Evolutionary conservation across 345 rosid species (phyloP), one percentile per base, ranked within the genome.

Genomic region (Populus nigra): DNA sequence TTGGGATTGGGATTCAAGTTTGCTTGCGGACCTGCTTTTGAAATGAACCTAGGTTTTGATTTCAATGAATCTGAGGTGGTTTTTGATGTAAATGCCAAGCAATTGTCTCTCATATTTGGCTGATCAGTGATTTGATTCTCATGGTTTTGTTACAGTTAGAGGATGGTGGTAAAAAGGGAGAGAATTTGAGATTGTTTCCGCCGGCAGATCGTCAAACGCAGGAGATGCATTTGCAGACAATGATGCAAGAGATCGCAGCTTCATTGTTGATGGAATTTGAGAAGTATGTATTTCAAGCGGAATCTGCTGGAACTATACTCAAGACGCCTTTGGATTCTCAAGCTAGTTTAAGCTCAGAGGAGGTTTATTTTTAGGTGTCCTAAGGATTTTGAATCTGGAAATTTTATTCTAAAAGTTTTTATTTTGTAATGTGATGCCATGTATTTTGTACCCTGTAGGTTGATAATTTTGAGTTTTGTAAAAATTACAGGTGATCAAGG

Each of bases 291-390:
- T 92, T 96, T 67, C 74, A 87, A 84, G 95, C 95, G 1, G 99
- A 96, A 72, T 96, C 98, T 35, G 82, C 97, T 0, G 99, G 99
- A 79, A 94, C 99, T 59, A 89, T 90, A 74, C 85, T 96, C 85
- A 96, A 96, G 90, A 94, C 98, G 27, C 99, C 94, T 63, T 87
- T 96, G 71, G 99, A 96, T 91, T 94, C 97, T 79, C 99, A 96
- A 92, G 91, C 98, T 53, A 96, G 91, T 91, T 93, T 96, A 85
- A 89, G 88, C 85, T 91, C 99, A 83, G 99, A 93, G 97, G 98
- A 96, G 98, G 97, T 94, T 89, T 80, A 87, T 88, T 82, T 92
- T 85, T 92, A 92, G 98, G 98, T 92, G 97, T 96, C 92, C 88
- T 88, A 83, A 87, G 85, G 80, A 82, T 81, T 94, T 89, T 71